Conservation (phyloP, 768 basidiomycete genomes). For the Heimioporus sp. region DNA sequence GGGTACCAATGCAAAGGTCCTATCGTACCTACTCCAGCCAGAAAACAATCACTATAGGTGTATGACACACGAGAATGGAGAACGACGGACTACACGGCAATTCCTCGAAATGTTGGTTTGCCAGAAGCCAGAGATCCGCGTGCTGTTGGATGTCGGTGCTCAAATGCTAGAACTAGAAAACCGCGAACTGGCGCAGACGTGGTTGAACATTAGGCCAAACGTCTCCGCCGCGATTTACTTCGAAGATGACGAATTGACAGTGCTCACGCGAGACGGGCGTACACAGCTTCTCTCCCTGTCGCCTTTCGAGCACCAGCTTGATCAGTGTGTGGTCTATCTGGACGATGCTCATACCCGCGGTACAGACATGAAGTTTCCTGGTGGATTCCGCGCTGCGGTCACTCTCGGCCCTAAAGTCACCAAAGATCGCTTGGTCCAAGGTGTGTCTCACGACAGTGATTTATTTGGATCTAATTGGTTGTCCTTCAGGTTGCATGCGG, state of each 20-base stretch:
- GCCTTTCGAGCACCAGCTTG: constrained; percentile 1
- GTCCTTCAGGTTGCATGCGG: constrained; percentile 48
- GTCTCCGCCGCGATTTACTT: constrained; percentile 26
- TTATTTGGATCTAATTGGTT: background rate
- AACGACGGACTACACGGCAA: constrained; percentile 14
- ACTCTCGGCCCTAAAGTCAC: constrained; percentile 14
- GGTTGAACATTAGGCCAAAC: constrained; percentile 30
- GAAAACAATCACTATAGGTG: constrained; percentile 18
- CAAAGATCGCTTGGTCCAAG: constrained; percentile 13
- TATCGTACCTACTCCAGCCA: constrained; percentile 16
- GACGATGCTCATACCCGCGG: constrained; percentile 16
- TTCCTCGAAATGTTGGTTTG: constrained; percentile 31
- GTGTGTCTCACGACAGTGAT: background rate
- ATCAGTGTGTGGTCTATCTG: constrained; percentile 8
- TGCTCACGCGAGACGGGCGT: constrained; percentile 34
- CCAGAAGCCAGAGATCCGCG: constrained; percentile 35
- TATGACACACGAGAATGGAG: background rate
- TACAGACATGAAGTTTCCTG: constrained; percentile 15
- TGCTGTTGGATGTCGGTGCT: constrained; percentile 52
- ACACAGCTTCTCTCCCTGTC: constrained; percentile 39
- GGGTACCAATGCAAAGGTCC: constrained; percentile 9
- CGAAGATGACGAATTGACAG: constrained; percentile 14
- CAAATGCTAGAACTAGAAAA: constrained; percentile 53
- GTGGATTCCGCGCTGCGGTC: constrained; percentile 11
- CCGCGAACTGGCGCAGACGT: constrained; percentile 33